These are phyloP conservation scores for Prunus dulcis DNA, from an alignment of 306 rosid genomes.

Conservation along the genomic window DNA sequence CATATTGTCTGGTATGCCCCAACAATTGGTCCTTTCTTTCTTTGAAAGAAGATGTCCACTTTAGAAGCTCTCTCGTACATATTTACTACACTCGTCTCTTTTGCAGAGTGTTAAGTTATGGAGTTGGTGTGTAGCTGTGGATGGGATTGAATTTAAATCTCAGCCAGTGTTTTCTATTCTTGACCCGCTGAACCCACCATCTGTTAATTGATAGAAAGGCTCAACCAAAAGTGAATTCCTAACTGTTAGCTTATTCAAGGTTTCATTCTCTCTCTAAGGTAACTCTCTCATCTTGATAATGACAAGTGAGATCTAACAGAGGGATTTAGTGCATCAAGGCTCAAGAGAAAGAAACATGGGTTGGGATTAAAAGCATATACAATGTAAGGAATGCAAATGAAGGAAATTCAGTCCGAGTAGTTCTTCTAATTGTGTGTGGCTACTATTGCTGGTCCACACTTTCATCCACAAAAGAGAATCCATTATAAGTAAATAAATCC, in stretches of 20 bases:
- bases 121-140: background rate
- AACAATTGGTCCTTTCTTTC: background rate
- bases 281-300: background rate
- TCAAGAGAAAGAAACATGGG: background rate
- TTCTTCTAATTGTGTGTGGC: background rate
- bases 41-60: background rate
- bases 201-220: background rate
- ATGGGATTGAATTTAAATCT: background rate
- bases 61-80: background rate
- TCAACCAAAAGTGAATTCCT: background rate
- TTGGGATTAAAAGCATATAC: background rate
- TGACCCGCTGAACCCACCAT: background rate
- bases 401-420: background rate
- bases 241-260: background rate
- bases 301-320: background rate
- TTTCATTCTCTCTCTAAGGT: background rate
- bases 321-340: background rate
- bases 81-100: background rate
- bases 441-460: background rate
- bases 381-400: background rate
- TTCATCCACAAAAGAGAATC: background rate
- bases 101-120: background rate
- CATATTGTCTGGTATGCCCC: background rate
- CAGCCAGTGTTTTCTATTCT: background rate
- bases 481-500: background rate